Base-by-base conservation (phyloP, 2,329 filamentous ascomycete species). In the Drechslerella dactyloides region DNA sequence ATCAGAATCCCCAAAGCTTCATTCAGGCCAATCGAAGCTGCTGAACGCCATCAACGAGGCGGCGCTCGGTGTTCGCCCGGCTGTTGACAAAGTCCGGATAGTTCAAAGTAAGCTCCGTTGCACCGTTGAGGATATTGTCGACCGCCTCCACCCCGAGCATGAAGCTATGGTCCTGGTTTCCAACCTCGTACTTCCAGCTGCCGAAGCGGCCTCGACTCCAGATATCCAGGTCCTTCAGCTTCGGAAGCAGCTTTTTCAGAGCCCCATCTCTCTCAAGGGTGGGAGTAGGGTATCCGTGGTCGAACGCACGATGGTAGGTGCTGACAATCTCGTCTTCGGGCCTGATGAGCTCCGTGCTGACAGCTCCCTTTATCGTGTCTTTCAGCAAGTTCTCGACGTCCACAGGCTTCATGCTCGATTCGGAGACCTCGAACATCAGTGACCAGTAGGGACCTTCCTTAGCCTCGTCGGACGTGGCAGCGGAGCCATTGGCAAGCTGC, bases 381-480 rank as follows among this genome's bases (percentile, higher is more conserved):
- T 86, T 86, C 78, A 99, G 85, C 74, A 99, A 82, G 80, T 89
- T 96, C 77, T 87, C 87, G 77, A 90, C 84, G 81, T 97, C 88
- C 33, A 97, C 93, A 42, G 92, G 91, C 86, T 99, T 99, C 89
- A 96, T 87, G 78, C 86, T 87, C 33, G 93, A 97, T 82, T 99
- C 91, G 33, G 94, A 97, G 73, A 99, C 90, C 82, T 99, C 94
- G 77, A 99, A 84, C 94, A 99, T 99, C 84, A 99, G 96, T 75
- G 93, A 97, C 94, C 94, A 99, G 87, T 99, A 99, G 46, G 94
- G 94, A 35, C 94, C 94, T 78, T 90, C 86, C 84, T 94, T 86
- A 72, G 91, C 82, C 78, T 90, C 87, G 56, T 84, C 84, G 76
- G 86, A 90, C 73, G 84, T 81, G 66, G 92, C 86, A 83, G 91